These are phyloP conservation scores for Fusarium nodosum DNA, from an alignment of 2,329 filamentous ascomycete genomes.

Conservation along the genomic window DNA sequence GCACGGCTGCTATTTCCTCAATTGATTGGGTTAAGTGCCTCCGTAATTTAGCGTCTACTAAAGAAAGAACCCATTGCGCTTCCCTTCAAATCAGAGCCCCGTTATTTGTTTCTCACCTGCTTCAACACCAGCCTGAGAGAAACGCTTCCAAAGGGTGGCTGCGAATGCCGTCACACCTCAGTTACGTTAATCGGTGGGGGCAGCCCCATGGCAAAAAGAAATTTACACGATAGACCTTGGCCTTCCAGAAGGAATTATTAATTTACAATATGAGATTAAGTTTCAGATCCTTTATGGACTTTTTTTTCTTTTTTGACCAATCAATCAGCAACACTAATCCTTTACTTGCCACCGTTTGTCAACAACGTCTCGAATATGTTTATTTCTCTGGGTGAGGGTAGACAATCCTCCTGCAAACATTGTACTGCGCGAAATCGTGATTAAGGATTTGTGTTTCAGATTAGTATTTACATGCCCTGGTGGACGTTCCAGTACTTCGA, in stretches of 20 bases:
- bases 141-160: constrained; percentile 1
- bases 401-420: not conserved
- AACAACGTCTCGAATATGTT: not conserved
- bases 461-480: not conserved
- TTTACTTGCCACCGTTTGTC: not conserved
- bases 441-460: not conserved
- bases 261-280: constrained; percentile 9
- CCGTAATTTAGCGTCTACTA: constrained; percentile 26
- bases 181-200: constrained; percentile 28
- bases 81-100: constrained; percentile 4
- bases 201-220: constrained; percentile 16
- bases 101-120: constrained; percentile 1
- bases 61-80: constrained; percentile 1
- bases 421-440: not conserved
- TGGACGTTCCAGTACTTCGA: not conserved
- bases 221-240: constrained; percentile 34
- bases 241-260: constrained; percentile 15
- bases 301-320: constrained; percentile 9
- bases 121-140: not conserved
- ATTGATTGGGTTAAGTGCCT: constrained; percentile 21
- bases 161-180: constrained; percentile 30
- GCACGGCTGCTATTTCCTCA: constrained; percentile 28
- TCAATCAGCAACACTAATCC: constrained; percentile 1
- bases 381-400: constrained; percentile 1
- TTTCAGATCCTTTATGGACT: constrained; percentile 25